These are phyloP conservation scores for Paraurostyla sp. DNA, from an alignment of 73 alveolate species.

Conservation along the genomic window DNA sequence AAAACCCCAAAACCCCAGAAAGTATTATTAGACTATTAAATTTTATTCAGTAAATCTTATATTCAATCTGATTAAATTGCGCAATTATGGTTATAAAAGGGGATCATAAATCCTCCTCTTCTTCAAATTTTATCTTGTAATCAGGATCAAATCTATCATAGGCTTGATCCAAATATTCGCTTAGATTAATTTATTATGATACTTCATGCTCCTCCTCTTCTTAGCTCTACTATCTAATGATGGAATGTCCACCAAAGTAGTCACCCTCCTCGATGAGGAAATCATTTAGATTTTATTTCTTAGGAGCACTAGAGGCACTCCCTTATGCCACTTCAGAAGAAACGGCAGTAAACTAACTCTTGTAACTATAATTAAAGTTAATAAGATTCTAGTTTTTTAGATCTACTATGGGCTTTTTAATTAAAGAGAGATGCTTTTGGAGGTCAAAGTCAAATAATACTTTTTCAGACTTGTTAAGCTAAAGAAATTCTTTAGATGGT, in stretches of 20 bases:
- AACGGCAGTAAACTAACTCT: background rate
- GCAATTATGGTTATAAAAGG: background rate
- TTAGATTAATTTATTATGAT: background rate
- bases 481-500: constrained; percentile 5
- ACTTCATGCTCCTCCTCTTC: background rate
- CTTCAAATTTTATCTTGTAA: background rate
- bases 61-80: too few relatives aligned
- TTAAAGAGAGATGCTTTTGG: background rate
- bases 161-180: constrained; percentile 9
- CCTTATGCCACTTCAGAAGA: background rate
- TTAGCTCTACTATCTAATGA: constrained; percentile 13
- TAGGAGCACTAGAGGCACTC: too few relatives aligned
- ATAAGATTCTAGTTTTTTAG: background rate
- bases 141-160: background rate
- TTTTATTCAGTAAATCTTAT: too few relatives aligned
- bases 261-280: background rate
- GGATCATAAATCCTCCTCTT: background rate
- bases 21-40: too few relatives aligned
- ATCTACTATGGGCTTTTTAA: background rate
- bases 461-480: background rate
- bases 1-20: too few relatives aligned
- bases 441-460: constrained; percentile 1
- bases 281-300: background rate
- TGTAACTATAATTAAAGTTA: constrained; percentile 19
- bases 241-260: constrained; percentile 7